Evolutionary conservation across 2,329 filamentous ascomycete genomes (phyloP), one percentile per base, ranked within the genome.

Genomic region (Colletotrichum acutatum): DNA sequence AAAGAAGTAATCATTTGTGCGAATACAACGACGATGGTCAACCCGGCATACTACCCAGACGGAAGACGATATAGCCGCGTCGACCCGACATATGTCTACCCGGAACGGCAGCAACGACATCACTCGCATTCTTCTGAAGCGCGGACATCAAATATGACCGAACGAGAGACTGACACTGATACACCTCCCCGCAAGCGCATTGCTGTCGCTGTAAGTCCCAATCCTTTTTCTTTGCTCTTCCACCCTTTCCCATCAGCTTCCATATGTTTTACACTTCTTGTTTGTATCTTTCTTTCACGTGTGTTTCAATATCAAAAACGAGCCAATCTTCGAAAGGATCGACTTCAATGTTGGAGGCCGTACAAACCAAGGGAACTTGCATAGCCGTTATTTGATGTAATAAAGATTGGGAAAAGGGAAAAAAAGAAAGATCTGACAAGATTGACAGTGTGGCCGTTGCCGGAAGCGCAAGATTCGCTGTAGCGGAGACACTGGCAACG

Each of bases 401-500:
- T 6, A 52, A 52, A 34, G 37, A 60, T 59, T 59, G 59, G 42
- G 52, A 12, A 49, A 54, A 59, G n/a, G 19, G 24, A 42, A 28
- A 37, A 60, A 69, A 64, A 56, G 12, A 65, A 69, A 56, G 16
- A 72, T 57, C 71, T 74, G 57, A 74, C 71, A 66, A 37, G 61
- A 63, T 61, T 54, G 24, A 69, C 76, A 98, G 96, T 98, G 96
- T 82, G 90, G 91, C 46, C 91, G 96, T 76, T 98, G 96, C 83
- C 91, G 96, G 74, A 95, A 96, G 84, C 90, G 96, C 72, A 98
- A 98, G 86, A 98, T 98, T 78, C 93, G 94, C 77, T 98, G 96
- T 84, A 97, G 94, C 78, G 96, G 96, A 56, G 95, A 98, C 80
- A 87, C 89, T 42, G 93, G 93, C 37, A 90, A 92, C 78, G 93